Base-by-base conservation (phyloP, 176 grass and related monocot species). In the Avena eriantha region DNA sequence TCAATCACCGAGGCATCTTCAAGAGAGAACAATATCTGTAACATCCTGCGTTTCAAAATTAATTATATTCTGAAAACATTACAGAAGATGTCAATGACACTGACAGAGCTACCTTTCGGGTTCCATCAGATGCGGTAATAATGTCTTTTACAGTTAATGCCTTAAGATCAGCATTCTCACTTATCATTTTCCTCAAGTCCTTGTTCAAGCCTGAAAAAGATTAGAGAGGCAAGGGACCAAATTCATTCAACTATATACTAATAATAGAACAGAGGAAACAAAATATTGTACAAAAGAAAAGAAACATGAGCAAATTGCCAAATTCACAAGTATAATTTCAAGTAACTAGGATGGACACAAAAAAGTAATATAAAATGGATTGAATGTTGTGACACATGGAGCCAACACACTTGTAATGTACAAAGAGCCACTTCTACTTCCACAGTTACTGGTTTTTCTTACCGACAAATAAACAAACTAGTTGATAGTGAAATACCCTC, bases 11-110 rank as follows among this genome's bases (percentile, higher is more conserved):
- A 45, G 15, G 84, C 93, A 86, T 98, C 96, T 86, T 93, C 88
- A 86, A 98, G 89, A 49, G 84, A 89, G 85, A 98, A 96, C 55
- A 98, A 33, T 86, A 98, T 98, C 96, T 98, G 96, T 84, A 96
- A 84, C 75, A 86, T 93, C 86, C 93, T 95, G 88, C 76, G 86
- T 86, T 86, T 81, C 29, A 83, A 82, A 88, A 89, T 94, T 86
- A 98, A 89, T 92, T 77, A 87, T 85, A 88, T 76, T 80, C 81
- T 59, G 35, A 56, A 77, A 85, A 88, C 26, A 67, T 26, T 68
- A 48, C 2, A 75, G 2, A 83, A 68, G 29, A 79, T 47, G 83
- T 39, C 70, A 78, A 68, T 67, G 84, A 83, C 26, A 60, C 45
- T 22, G 55, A 90, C 83, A 55, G 77, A 76, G 77, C 54, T 85